Evolutionary conservation across 441 rosid species (phyloP).

Genomic region (Syzygium malaccense): DNA sequence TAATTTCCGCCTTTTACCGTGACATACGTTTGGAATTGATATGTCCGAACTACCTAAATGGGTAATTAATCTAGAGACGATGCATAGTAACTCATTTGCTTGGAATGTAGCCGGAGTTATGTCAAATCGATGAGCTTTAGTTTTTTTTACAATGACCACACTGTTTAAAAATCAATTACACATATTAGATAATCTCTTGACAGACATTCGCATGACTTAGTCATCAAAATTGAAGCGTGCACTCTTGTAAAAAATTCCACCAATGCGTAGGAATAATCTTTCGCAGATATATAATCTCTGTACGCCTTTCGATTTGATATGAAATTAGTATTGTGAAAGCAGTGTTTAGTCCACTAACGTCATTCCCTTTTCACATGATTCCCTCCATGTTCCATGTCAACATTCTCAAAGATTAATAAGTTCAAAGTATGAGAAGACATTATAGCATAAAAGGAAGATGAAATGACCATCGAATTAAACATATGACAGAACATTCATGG

Average conservation of each 20-base stretch:
- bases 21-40: neutral
- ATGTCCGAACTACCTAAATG: neutral
- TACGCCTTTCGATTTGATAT: too few relatives aligned
- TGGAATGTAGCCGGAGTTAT: neutral
- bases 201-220: neutral
- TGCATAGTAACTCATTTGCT: neutral
- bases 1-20: neutral
- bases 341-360: neutral
- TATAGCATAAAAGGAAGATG: neutral
- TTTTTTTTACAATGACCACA: neutral
- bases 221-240: neutral
- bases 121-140: neutral
- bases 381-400: neutral
- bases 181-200: neutral
- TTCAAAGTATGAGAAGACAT: neutral
- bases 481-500: neutral
- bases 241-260: neutral
- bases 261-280: neutral
- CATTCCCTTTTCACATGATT: neutral
- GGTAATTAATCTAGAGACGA: neutral
- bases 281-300: too few relatives aligned
- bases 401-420: neutral
- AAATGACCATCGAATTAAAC: too few relatives aligned
- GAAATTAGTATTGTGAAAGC: neutral
- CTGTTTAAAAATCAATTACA: neutral